Evolutionary conservation across 768 basidiomycete species (phyloP).

Genomic region (Mycena filopes): DNA sequence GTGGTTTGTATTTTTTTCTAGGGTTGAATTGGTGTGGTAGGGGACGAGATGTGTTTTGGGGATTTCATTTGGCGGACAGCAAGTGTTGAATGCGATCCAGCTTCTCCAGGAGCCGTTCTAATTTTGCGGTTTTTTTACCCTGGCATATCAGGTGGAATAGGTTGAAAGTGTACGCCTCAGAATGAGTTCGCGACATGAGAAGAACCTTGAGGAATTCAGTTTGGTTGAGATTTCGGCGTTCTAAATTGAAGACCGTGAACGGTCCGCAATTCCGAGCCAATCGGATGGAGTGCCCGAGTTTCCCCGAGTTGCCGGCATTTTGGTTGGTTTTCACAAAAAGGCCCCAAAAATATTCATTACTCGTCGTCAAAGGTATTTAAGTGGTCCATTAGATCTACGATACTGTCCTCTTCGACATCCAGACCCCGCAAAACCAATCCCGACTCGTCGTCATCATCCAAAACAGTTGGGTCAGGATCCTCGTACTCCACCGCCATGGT

Average conservation of each 20-base stretch:
- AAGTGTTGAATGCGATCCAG: not conserved
- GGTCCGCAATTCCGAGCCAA: constrained; percentile 3
- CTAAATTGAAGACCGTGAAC: not conserved
- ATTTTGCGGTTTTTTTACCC: not conserved
- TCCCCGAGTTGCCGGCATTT: not conserved
- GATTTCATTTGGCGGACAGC: constrained; percentile 1
- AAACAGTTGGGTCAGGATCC: not conserved
- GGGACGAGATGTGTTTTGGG: not conserved
- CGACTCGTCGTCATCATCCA: not conserved
- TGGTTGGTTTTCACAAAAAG: not conserved
- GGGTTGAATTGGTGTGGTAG: no score
- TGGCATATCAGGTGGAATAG: no score
- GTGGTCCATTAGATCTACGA: constrained; percentile 9
- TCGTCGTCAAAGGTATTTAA: constrained; percentile 4
- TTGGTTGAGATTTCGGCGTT: not conserved
- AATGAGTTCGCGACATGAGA: not conserved
- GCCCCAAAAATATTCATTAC: not conserved
- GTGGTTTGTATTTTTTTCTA: not conserved
- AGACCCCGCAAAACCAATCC: constrained; percentile 3
- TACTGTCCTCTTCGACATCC: constrained; percentile 2
- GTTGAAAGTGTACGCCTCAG: no score
- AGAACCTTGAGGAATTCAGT: not conserved
- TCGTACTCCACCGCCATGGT: not conserved
- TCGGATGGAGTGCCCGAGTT: not conserved
- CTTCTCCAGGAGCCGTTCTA: not conserved